Percentiles rank a stretch among this genome's conserved stretches.
These are phyloP conservation scores for Byssothecium circinans DNA, from an alignment of 2,329 filamentous ascomycete species.

Conservation along the genomic window DNA sequence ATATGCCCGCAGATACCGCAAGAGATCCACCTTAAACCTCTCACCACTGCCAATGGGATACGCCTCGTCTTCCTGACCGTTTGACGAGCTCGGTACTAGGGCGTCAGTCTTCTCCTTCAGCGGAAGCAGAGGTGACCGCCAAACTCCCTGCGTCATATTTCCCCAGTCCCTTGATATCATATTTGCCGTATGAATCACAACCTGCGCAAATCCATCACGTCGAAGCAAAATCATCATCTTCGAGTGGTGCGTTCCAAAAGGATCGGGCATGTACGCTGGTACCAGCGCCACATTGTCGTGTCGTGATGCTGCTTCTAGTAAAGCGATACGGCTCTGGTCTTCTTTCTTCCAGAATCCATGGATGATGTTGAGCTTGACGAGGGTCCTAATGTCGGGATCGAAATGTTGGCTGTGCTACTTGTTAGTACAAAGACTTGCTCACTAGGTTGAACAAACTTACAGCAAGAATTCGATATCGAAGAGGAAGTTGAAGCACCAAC, in stretches of 20 bases:
- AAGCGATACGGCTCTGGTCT: slow-evolving; percentile 57
- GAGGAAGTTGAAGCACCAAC: slow-evolving; percentile 71
- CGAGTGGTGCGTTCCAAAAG: slow-evolving; percentile 82
- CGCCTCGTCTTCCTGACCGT: neutral
- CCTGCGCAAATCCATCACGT: slow-evolving; percentile 73
- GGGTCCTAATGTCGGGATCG: slow-evolving; percentile 56
- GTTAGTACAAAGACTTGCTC: no score
- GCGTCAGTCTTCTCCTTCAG: slow-evolving; percentile 27
- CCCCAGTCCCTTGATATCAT: slow-evolving; percentile 87
- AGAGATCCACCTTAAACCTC: slow-evolving; percentile 74
- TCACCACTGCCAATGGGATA: slow-evolving; percentile 60
- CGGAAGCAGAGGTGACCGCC: slow-evolving; percentile 73
- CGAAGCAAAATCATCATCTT: slow-evolving; percentile 85
- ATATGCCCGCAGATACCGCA: slow-evolving; percentile 73
- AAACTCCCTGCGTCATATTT: slow-evolving; percentile 84
- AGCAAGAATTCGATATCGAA: slow-evolving; percentile 66
- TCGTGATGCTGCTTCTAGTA: slow-evolving; percentile 62
- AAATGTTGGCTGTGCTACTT: slow-evolving; percentile 52
- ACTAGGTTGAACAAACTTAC: slow-evolving; percentile 34
- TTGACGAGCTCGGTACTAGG: neutral
- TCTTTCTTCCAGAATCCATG: slow-evolving; percentile 71
- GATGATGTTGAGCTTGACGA: slow-evolving; percentile 60
- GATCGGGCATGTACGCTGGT: slow-evolving; percentile 76
- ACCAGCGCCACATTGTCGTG: slow-evolving; percentile 72
- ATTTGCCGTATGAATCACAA: slow-evolving; percentile 87